These are phyloP conservation scores for Xerocomellus intermedius DNA, from an alignment of 768 basidiomycete genomes.

Conservation along the genomic window DNA sequence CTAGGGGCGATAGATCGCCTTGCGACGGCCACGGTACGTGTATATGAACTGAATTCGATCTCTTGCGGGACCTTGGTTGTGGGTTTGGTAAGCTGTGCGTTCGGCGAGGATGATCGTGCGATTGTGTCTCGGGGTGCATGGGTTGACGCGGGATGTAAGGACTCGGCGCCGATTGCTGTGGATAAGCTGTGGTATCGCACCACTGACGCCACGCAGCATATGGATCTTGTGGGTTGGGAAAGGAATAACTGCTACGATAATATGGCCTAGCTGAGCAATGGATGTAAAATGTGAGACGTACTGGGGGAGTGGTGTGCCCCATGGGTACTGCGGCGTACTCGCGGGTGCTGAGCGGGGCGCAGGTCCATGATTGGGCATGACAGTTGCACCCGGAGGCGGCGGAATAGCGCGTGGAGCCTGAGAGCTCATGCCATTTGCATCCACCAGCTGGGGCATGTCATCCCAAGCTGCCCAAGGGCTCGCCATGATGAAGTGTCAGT, in stretches of 20 bases:
- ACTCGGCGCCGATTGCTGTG: constrained; percentile 24
- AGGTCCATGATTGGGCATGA: constrained; percentile 12
- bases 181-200: constrained; percentile 5
- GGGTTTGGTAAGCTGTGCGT: constrained; percentile 1
- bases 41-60: constrained; percentile 1
- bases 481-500: constrained; percentile 14
- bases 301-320: constrained; percentile 16
- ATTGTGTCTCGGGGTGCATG: constrained; percentile 5
- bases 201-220: constrained; percentile 6
- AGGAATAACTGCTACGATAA: constrained; percentile 1
- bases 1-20: constrained; percentile 22
- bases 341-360: constrained; percentile 10
- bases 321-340: constrained; percentile 7
- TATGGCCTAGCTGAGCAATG: not conserved
- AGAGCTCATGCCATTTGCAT: constrained; percentile 7
- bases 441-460: constrained; percentile 30
- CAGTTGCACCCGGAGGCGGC: constrained; percentile 23
- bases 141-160: constrained; percentile 31
- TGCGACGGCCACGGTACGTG: constrained; percentile 14
- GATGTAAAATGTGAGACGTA: constrained; percentile 4
- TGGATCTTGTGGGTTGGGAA: constrained; percentile 18
- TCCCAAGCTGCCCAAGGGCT: constrained; percentile 14
- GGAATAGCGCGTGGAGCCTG: constrained; percentile 17
- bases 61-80: not conserved
- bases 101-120: constrained; percentile 9